These are phyloP conservation scores for Gastrolobium villosum DNA, from an alignment of 306 rosid species.

Conservation along the genomic window DNA sequence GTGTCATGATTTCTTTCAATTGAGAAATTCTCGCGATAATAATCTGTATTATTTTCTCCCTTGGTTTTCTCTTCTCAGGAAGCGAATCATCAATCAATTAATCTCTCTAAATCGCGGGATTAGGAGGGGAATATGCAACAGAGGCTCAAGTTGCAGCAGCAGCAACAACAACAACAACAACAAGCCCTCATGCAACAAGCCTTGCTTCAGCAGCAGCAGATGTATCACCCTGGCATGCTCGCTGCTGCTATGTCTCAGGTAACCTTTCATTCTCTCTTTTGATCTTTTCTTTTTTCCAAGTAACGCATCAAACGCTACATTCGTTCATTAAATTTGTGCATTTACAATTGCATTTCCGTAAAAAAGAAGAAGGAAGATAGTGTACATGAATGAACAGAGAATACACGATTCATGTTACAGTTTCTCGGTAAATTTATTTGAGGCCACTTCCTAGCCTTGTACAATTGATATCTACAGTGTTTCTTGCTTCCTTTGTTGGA, in stretches of 20 bases:
- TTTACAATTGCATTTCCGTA: constrained; percentile 11
- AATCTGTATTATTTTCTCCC: not conserved
- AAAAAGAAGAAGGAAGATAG: not conserved
- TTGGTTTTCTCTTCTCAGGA: constrained; percentile 26
- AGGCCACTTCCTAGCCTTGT: not conserved
- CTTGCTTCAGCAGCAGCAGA: constrained; percentile 76
- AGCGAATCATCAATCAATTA: constrained; percentile 2
- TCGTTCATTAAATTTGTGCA: not conserved
- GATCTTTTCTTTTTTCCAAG: not conserved
- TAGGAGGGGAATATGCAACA: constrained; percentile 67
- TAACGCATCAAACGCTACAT: not conserved
- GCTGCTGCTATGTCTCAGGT: constrained; percentile 87
- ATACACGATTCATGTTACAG: not conserved
- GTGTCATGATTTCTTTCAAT: not conserved
- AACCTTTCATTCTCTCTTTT: not conserved
- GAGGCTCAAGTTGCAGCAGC: constrained; percentile 65
- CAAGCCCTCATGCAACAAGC: constrained; percentile 84
- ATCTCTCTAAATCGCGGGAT: constrained; percentile 26
- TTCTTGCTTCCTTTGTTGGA: not conserved
- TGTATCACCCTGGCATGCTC: constrained; percentile 82
- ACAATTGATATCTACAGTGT: not conserved
- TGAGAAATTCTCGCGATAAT: not conserved
- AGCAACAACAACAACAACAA: constrained; percentile 40
- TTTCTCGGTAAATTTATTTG: not conserved
- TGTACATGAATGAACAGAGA: not conserved